Evolutionary conservation across 2,329 filamentous ascomycete species (phyloP), one percentile per base, ranked within the genome.

Genomic region (Botrytis galanthina): DNA sequence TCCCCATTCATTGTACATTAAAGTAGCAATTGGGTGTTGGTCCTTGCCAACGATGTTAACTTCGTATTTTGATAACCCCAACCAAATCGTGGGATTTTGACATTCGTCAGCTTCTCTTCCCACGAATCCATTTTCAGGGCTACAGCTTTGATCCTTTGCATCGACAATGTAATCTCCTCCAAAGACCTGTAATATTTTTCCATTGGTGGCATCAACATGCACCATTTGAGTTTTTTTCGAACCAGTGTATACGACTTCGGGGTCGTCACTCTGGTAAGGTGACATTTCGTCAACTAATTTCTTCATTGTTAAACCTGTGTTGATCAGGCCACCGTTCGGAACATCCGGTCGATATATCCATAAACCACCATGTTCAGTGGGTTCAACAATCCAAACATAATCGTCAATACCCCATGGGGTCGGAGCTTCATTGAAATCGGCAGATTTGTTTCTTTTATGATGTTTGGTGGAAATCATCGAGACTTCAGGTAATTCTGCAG

Each of bases 381-480:
- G 96, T 82, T 98, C 96, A 71, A 99, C 93, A 72, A 97, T 95
- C 94, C 96, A 99, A 64, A 97, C 86, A 79, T 94, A 96, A 79
- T 97, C 92, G 79, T 97, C 93, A 77, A 96, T 90, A 48, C 87
- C 84, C 71, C 71, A 73, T 29, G 64, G 68, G 46, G 82, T 83
- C 64, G 87, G 85, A 78, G 88, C 87, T 81, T 89, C 87, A 54
- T 87, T 85, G 71, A 90, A 80, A 32, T 89, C 80, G 73, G 87
- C 81, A 42, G 92, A 92, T 73, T 85, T 86, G 81, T 94, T 93
- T 76, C 87, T 86, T 75, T 91, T 89, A 81, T 94, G 90, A 82
- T 98, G 95, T 74, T 89, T 90, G 63, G 94, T 97, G 83, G 98
- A 93, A 75, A 98, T 91, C 89, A 97, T 95, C 78, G 95, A 72